phyloP scores from a whole-genome alignment of 805 yeast genomes.

The Kodamaea kakaduensis region DNA sequence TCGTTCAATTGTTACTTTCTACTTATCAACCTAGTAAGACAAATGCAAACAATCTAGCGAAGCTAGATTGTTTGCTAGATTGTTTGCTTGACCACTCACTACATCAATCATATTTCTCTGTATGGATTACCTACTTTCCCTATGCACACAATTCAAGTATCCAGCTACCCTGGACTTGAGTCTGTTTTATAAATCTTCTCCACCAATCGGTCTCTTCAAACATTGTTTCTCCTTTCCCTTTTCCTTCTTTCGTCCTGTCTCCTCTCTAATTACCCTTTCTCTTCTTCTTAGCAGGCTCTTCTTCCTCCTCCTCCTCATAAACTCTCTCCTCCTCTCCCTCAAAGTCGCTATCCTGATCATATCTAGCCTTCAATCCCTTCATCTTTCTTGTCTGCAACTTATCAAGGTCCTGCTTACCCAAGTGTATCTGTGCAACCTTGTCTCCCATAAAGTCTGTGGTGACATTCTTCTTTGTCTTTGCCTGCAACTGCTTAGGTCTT shows the following conservation, averaged over 20 bases:
- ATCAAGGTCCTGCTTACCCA: slow-evolving; percentile 90
- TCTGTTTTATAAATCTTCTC: too few species aligned
- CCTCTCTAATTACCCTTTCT: slow-evolving; percentile 22
- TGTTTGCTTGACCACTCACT: too few species aligned
- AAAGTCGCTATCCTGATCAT: slow-evolving; percentile 68
- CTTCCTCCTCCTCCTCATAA: slow-evolving; percentile 7
- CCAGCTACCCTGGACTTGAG: too few species aligned
- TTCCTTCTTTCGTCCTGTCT: not conserved
- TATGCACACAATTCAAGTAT: too few species aligned
- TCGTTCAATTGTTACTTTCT: too few species aligned
- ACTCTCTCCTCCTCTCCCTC: slow-evolving; percentile 42
- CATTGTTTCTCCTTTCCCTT: not conserved
- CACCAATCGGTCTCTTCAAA: not conserved
- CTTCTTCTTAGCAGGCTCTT: slow-evolving; percentile 26
- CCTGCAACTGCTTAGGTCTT: slow-evolving; percentile 76
- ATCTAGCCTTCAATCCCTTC: slow-evolving; percentile 92
- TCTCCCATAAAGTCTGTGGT: slow-evolving; percentile 89
- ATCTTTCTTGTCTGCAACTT: slow-evolving; percentile 94
- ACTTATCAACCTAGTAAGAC: too few species aligned
- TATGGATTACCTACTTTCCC: too few species aligned
- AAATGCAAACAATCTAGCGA: too few species aligned
- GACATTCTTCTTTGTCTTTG: slow-evolving; percentile 84
- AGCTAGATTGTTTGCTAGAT: too few species aligned
- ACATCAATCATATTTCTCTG: too few species aligned
- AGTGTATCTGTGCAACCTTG: slow-evolving; percentile 92